These are phyloP conservation scores for Cryphonectria parasitica DNA, from an alignment of 2,329 filamentous ascomycete species.

Conservation along the genomic window DNA sequence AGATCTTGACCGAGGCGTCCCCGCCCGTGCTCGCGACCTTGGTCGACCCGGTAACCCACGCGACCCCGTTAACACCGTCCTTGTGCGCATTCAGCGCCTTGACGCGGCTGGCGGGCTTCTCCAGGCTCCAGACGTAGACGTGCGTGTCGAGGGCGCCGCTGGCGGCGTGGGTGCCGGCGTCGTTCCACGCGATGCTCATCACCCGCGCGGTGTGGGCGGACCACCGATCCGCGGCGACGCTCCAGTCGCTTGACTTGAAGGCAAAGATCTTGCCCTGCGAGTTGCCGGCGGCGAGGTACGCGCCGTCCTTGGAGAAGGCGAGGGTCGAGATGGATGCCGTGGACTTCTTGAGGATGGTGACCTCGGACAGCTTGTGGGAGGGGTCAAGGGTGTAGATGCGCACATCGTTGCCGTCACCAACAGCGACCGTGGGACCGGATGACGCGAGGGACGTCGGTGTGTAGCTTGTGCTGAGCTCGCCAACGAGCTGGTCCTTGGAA, in stretches of 20 bases:
- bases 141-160: conserved; percentile 91
- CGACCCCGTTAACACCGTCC: conserved; percentile 88
- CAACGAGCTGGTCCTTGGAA: conserved; percentile 63
- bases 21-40: conserved; percentile 80
- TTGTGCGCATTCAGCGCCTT: conserved; percentile 91
- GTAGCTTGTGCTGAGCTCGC: conserved; percentile 62
- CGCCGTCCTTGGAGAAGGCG: conserved; percentile 81
- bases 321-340: conserved; percentile 76
- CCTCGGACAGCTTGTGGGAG: conserved; percentile 56
- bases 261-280: conserved; percentile 85
- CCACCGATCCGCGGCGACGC: conserved; percentile 76
- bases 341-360: conserved; percentile 66
- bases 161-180: conserved; percentile 74
- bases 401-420: conserved; percentile 73
- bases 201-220: conserved; percentile 64
- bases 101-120: conserved; percentile 80
- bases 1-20: conserved; percentile 90
- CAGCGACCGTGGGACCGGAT: conserved; percentile 67
- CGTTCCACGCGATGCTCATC: conserved; percentile 73
- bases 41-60: conserved; percentile 67
- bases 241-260: conserved; percentile 68
- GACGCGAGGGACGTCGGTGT: conserved; percentile 74
- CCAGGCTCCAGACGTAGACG: conserved; percentile 88
- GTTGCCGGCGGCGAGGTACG: conserved; percentile 80
- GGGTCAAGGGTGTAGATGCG: conserved; percentile 71